Base-by-base conservation (phyloP, 2,329 filamentous ascomycete genomes). In the Aphanocladium album region DNA sequence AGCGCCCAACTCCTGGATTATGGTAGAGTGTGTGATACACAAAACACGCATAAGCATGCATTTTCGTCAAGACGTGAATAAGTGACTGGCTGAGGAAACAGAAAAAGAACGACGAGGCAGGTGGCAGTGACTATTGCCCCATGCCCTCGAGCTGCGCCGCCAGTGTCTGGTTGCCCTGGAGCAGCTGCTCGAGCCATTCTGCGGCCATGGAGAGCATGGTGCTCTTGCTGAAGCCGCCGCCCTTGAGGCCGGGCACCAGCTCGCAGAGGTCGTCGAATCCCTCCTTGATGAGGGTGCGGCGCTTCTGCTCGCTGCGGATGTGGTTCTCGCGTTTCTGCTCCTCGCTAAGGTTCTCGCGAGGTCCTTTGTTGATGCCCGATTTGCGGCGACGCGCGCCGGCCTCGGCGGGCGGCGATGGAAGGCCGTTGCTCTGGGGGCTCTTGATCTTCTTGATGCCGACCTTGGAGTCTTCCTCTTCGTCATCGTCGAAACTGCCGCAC, bases 311-410 rank as follows among this genome's bases (percentile, higher is more conserved):
- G 57, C 91, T 95, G 57, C 87, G 81, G 65, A 96, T 95, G 70
- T 96, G 91, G 66, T 96, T 96, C 68, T 87, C 88, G 50, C 90
- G 82, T 74, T 93, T 95, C 73, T 95, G 89, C 62, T 89, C 87
- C 66, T 93, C 89, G 0, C 86, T 84, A 4, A 95, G 85, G 67
- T 96, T 96, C 70, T 87, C 88, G 27, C 89, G 76, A 2, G 79
- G 70, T 2, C 76, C 61, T 67, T 86, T 87, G 19, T 72, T 64
- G 5, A 68, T 70, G 7, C 69, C 71, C 1, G 82, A 83, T 67
- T 83, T 85, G 39, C 81, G 77, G 53, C 82, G 76, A 67, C 83
- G 83, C 16, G 73, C 72, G 63, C 70, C 72, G 56, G 68, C 71
- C 25, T 72, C 72, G 4, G 71, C 74, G 61, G 67, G 70, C 47